phyloP scores from a whole-genome alignment of 371 early-diverging fungal genomes.

The Lichtheimia ramosa region DNA sequence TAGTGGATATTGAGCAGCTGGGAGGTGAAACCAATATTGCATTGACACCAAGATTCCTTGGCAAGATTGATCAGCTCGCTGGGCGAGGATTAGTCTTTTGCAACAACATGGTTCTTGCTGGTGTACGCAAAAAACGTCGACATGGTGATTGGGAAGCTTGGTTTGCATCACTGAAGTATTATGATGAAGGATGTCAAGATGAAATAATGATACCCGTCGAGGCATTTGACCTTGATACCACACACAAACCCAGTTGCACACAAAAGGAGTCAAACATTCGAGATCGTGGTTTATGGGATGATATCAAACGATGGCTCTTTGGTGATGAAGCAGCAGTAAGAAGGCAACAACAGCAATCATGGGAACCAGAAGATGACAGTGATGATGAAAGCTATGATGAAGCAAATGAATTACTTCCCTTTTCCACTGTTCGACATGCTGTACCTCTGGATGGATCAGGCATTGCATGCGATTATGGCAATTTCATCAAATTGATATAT shows the following conservation, averaged over 20 bases:
- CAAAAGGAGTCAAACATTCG: neutral
- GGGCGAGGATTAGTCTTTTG: conserved; percentile 36
- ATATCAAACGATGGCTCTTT: neutral
- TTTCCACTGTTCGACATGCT: conserved; percentile 27
- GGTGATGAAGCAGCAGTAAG: neutral
- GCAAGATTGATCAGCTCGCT: conserved; percentile 27
- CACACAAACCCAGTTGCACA: neutral
- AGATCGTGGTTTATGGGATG: conserved; percentile 1
- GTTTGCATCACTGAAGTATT: conserved; percentile 37
- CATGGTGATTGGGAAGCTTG: conserved; percentile 32
- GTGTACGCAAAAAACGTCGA: conserved; percentile 27
- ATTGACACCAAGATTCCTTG: conserved; percentile 26
- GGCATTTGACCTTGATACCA: conserved; percentile 20
- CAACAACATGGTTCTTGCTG: conserved; percentile 36
- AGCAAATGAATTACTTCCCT: conserved; percentile 33
- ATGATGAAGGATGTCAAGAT: conserved; percentile 16
- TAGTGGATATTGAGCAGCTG: conserved; percentile 35
- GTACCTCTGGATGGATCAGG: conserved; percentile 30
- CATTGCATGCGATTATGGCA: conserved; percentile 44
- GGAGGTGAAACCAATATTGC: conserved; percentile 18
- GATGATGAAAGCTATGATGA: conserved; percentile 23
- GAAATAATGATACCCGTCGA: conserved; percentile 21
- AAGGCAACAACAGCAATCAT: too few relatives aligned
- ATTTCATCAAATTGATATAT: conserved; percentile 41
- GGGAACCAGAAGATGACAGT: neutral